Evolutionary conservation across 2,329 filamentous ascomycete species (phyloP), one percentile per base, ranked within the genome.

Genomic region (Hypoxylon sp.): DNA sequence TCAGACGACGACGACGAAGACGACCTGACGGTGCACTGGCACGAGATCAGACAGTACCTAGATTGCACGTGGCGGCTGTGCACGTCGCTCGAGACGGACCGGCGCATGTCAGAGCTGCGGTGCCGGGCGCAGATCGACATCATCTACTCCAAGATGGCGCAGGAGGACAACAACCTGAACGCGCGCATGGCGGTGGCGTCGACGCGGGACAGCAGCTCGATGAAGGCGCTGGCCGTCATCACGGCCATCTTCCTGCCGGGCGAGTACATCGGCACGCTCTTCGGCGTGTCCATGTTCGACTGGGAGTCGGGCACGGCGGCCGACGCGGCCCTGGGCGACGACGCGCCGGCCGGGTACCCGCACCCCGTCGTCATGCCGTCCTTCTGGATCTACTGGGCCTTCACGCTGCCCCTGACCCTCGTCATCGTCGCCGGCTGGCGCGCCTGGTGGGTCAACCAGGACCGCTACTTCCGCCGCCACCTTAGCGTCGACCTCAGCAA

Each of bases 131-230:
- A 79, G 60, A 78, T 79, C 42, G 77, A 80, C 27, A 79, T 80
- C 60, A 79, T 80, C 55, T 80, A 79, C 70, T 78, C 75, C 60
- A 79, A 79, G 62, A 79, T 80, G 75, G 78, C 78, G 3, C 78
- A 80, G 59, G 78, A 80, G 55, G 78, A 80, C 64, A 80, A 80
- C 61, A 77, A 78, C 23, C 72, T 80, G 58, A 83, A 82, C 20
- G 83, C 76, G 17, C 79, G 80, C 68, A 81, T 75, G 0, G 91
- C 89, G 0, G 91, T 96, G 4, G 91, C 90, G 71, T 95, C 96
- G 48, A 90, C 91, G 42, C 85, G 80, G 13, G 78, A 80, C 66
- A 78, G 74, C 17, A 79, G 77, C 0, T 79, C 78, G 0, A 80
- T 80, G 77, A 80, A 80, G 38, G 78, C 78, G 1, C 68, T 80